A percentile compares a stretch with the other conserved stretches of the same genome.
These are phyloP conservation scores for Sphaerostilbella broomeana DNA, from an alignment of 2,329 filamentous ascomycete species.

Conservation along the genomic window DNA sequence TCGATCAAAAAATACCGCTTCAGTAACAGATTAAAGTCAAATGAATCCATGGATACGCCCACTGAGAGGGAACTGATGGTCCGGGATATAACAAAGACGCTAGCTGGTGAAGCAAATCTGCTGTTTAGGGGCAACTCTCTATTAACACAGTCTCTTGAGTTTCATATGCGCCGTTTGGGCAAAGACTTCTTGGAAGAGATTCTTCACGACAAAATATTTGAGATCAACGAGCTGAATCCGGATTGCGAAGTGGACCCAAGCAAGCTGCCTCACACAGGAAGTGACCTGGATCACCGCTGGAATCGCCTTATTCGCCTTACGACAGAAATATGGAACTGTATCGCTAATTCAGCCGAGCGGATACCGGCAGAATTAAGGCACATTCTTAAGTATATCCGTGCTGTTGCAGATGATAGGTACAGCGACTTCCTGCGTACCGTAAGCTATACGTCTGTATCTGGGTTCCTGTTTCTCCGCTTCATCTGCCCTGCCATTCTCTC, in stretches of 20 bases:
- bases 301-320: constrained; percentile 67
- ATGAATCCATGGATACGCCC: constrained; percentile 49
- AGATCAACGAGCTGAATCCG: constrained; percentile 84
- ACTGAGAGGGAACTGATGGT: constrained; percentile 66
- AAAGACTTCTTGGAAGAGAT: constrained; percentile 89
- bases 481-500: constrained; percentile 96
- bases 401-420: constrained; percentile 89
- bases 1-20: constrained; percentile 68
- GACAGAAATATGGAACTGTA: constrained; percentile 78
- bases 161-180: constrained; percentile 90
- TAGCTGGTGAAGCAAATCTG: constrained; percentile 84
- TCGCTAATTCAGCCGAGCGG: constrained; percentile 64
- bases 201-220: constrained; percentile 73
- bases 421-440: constrained; percentile 87
- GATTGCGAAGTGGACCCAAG: constrained; percentile 95
- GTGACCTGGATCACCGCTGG: constrained; percentile 83
- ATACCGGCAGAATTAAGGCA: constrained; percentile 76
- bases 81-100: constrained; percentile 69
- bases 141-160: constrained; percentile 86
- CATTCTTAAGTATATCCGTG: constrained; percentile 84
- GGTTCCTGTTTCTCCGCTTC: constrained; percentile 89
- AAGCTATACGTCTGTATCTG: constrained; percentile 88
- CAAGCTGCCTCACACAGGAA: constrained; percentile 48
- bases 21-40: constrained; percentile 62
- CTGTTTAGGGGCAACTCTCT: constrained; percentile 93